phyloP scores from a whole-genome alignment of 2,329 filamentous ascomycete species.

The Venturiaceae sp. region DNA sequence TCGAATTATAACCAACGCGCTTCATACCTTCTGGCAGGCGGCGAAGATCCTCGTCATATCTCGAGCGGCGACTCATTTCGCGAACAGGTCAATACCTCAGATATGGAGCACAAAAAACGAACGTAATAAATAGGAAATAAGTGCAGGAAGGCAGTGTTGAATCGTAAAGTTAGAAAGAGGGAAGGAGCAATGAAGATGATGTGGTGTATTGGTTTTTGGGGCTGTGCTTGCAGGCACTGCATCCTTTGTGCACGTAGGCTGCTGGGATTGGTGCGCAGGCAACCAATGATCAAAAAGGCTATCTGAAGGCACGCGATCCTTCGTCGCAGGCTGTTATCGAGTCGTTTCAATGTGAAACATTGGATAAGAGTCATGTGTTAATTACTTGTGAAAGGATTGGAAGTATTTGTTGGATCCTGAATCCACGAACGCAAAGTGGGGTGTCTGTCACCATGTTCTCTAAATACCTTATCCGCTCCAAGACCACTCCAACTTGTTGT shows the following conservation, averaged over 20 bases:
- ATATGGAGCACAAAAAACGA: not conserved
- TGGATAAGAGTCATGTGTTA: too few species aligned
- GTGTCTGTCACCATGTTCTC: too few species aligned
- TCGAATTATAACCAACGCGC: constrained; percentile 47
- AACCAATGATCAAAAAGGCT: not conserved
- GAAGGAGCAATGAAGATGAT: not conserved
- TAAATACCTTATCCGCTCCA: too few species aligned
- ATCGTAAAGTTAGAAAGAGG: not conserved
- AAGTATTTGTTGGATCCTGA: too few species aligned
- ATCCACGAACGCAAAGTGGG: too few species aligned
- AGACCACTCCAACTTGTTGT: too few species aligned
- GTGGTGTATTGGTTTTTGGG: not conserved
- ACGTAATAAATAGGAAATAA: not conserved
- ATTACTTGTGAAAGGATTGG: too few species aligned
- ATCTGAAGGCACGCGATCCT: not conserved
- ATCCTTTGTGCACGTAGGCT: too few species aligned
- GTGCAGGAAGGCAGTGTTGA: not conserved
- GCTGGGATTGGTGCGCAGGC: not conserved
- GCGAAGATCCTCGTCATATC: constrained; percentile 29
- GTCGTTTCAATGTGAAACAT: too few species aligned
- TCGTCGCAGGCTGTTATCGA: not conserved
- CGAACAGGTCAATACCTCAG: not conserved
- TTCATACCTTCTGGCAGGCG: constrained; percentile 48
- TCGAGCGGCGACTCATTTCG: not conserved
- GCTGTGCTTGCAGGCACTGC: not conserved